phyloP scores from a whole-genome alignment of 345 rosid genomes.

The Populus euphratica region DNA sequence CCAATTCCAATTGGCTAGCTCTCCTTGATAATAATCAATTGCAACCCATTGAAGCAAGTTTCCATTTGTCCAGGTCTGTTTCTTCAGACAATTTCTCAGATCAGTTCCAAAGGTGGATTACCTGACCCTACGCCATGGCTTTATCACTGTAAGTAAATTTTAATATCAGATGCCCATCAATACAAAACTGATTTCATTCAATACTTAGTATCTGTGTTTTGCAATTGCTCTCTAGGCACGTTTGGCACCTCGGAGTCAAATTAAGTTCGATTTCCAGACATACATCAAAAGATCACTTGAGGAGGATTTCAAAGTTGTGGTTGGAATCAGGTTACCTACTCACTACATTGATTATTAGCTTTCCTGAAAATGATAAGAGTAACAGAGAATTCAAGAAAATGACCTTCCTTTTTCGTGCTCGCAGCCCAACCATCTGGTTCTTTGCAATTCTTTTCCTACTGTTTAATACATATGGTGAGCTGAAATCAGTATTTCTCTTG shows the following conservation, averaged over 20 bases:
- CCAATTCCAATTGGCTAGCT: background rate
- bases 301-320: slow-evolving; percentile 80
- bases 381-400: background rate
- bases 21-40: background rate
- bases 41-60: too few relatives aligned
- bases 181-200: too few relatives aligned
- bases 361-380: too few relatives aligned
- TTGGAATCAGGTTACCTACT: slow-evolving; percentile 65
- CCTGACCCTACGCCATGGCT: slow-evolving; percentile 83
- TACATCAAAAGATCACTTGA: slow-evolving; percentile 83
- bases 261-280: slow-evolving; percentile 68
- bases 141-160: slow-evolving; percentile 51
- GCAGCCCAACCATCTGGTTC: slow-evolving; percentile 81
- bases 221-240: slow-evolving; percentile 61
- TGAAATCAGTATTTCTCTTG: background rate
- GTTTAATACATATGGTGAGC: slow-evolving; percentile 71
- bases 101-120: slow-evolving; percentile 88
- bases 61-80: slow-evolving; percentile 47
- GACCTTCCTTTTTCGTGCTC: slow-evolving; percentile 6
- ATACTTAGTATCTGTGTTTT: background rate
- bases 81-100: slow-evolving; percentile 86
- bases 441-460: slow-evolving; percentile 61
- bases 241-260: slow-evolving; percentile 65
- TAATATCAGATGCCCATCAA: too few relatives aligned
- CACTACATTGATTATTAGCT: too few relatives aligned